Evolutionary conservation across 2,329 filamentous ascomycete species (phyloP).

Genomic region (Stachybotrys elegans): DNA sequence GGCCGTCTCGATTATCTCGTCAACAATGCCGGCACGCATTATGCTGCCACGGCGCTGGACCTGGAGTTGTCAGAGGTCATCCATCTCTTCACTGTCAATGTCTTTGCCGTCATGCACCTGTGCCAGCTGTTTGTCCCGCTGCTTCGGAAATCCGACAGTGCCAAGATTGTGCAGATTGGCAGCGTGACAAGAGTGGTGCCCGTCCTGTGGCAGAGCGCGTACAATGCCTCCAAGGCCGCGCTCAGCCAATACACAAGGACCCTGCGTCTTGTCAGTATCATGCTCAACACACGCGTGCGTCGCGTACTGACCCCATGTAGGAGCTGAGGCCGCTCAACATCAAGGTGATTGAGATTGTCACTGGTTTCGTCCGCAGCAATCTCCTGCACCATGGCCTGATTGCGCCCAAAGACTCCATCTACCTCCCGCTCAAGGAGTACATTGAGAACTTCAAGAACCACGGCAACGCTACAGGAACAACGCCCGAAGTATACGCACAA

Average conservation of each 20-base stretch:
- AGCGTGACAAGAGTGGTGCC: constrained; percentile 7
- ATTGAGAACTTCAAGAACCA: constrained; percentile 5
- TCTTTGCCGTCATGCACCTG: constrained; percentile 12
- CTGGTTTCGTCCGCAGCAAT: constrained; percentile 8
- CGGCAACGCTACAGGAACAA: constrained; percentile 7
- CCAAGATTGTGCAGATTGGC: constrained; percentile 11
- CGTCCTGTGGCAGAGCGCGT: constrained; percentile 9
- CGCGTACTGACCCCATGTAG: constrained; percentile 3
- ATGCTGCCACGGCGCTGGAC: constrained; percentile 9
- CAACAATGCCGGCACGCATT: constrained; percentile 12
- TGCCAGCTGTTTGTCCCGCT: constrained; percentile 9
- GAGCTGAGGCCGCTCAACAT: constrained; percentile 8
- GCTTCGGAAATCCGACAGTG: constrained; percentile 5
- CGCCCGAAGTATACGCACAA: constrained; percentile 4
- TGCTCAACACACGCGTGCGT: not conserved
- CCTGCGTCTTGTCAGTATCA: constrained; percentile 6
- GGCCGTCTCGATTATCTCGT: constrained; percentile 9
- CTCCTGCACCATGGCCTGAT: constrained; percentile 7
- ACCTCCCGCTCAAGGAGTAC: constrained; percentile 4
- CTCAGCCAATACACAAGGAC: constrained; percentile 10
- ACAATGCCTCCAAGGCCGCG: constrained; percentile 12
- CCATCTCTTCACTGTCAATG: constrained; percentile 9
- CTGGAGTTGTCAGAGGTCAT: constrained; percentile 7
- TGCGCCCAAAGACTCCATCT: constrained; percentile 5
- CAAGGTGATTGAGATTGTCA: constrained; percentile 9